Evolutionary conservation across 2,329 filamentous ascomycete species (phyloP).

Genomic region (Colletotrichum aenigma): DNA sequence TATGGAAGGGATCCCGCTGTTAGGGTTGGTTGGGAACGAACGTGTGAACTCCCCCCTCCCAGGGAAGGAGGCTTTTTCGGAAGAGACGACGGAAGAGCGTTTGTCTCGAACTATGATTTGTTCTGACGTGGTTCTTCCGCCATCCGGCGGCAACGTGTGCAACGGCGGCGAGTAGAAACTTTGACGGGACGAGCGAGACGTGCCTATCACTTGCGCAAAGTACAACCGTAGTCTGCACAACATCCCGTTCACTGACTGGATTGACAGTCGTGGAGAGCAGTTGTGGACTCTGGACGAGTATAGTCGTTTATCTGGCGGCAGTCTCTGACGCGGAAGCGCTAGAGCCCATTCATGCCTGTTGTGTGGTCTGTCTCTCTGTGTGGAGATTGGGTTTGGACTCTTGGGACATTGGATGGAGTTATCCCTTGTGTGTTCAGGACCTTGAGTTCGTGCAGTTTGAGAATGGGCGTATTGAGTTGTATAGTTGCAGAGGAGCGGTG

Average conservation of each 20-base stretch:
- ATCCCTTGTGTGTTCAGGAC: neutral
- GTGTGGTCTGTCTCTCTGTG: neutral
- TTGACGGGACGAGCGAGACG: neutral
- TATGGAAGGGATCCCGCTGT: conserved; percentile 4
- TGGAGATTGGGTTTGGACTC: neutral
- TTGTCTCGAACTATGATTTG: neutral
- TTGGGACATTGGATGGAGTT: neutral
- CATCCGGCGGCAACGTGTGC: neutral
- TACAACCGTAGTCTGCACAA: neutral
- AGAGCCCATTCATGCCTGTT: neutral
- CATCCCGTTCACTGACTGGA: neutral
- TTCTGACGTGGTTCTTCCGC: neutral
- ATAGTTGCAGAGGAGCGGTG: neutral
- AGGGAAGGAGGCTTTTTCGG: neutral
- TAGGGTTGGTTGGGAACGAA: neutral
- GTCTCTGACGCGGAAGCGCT: neutral
- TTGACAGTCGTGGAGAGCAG: neutral
- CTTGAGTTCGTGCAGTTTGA: neutral
- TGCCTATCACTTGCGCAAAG: neutral
- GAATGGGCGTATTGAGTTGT: neutral
- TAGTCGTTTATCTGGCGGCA: neutral
- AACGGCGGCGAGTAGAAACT: neutral
- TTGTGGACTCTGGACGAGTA: neutral
- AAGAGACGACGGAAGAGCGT: neutral
- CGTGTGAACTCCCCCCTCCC: neutral